Evolutionary conservation across 345 rosid genomes (phyloP).

Genomic region (Microthlaspi erraticum): DNA sequence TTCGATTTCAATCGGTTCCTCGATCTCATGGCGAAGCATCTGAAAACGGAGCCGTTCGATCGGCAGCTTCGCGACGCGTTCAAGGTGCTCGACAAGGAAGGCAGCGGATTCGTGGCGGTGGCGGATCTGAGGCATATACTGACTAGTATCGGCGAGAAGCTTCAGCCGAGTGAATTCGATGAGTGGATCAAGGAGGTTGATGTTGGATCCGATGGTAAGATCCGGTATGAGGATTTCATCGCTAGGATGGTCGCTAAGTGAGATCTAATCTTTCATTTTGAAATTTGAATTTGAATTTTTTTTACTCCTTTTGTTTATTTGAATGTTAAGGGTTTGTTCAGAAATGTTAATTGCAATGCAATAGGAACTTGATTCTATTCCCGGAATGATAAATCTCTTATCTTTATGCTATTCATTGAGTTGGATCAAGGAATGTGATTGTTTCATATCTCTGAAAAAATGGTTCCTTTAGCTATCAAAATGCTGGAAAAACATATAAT

Average conservation of each 20-base stretch:
- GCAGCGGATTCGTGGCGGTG: constrained; percentile 78
- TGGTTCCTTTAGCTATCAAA: no score
- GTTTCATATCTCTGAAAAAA: background rate
- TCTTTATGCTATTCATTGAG: background rate
- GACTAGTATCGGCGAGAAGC: constrained; percentile 86
- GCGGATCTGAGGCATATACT: constrained; percentile 89
- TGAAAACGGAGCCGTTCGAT: constrained; percentile 89
- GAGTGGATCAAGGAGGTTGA: constrained; percentile 97
- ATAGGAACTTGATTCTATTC: background rate
- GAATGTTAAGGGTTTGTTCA: constrained; percentile 10
- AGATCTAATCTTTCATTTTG: constrained; percentile 32
- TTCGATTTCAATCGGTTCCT: constrained; percentile 84
- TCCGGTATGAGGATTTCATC: constrained; percentile 89
- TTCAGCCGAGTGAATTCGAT: constrained; percentile 81
- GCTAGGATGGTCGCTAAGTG: constrained; percentile 91
- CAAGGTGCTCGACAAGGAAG: constrained; percentile 84
- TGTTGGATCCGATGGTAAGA: constrained; percentile 80
- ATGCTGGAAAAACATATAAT: background rate
- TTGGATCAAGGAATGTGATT: background rate
- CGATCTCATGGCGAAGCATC: constrained; percentile 85
- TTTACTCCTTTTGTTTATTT: background rate
- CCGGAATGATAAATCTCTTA: background rate
- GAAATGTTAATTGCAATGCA: constrained; percentile 1
- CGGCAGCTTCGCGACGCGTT: constrained; percentile 93
- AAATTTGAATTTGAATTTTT: background rate